A percentile compares a stretch with the other conserved stretches of the same genome.
Conservation (phyloP, 2,329 filamentous ascomycete genomes). For the Plenodomus biglobosus region DNA sequence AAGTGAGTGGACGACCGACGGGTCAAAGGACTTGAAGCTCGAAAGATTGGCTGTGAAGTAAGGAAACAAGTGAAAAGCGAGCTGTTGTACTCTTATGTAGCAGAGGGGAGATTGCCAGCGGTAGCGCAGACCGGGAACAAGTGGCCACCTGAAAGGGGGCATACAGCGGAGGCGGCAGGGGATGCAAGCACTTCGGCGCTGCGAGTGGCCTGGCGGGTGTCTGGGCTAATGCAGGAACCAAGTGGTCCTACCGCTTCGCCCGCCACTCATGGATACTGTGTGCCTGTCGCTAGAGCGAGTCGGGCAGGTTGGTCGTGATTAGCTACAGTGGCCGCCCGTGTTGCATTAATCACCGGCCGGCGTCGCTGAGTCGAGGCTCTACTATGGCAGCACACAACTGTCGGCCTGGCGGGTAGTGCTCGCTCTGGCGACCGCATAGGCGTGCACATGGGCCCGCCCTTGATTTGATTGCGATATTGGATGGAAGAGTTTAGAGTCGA, state of each 20-base stretch:
- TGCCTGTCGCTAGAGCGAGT: slow-evolving; percentile 31
- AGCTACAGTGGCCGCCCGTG: slow-evolving; percentile 35
- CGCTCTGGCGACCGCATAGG: slow-evolving; percentile 13
- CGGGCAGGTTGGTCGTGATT: slow-evolving; percentile 31
- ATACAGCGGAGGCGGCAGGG: slow-evolving; percentile 30
- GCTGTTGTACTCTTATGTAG: slow-evolving; percentile 39
- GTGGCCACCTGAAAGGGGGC: slow-evolving; percentile 38
- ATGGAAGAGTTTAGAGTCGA: background rate
- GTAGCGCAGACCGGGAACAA: slow-evolving; percentile 39
- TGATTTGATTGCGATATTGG: slow-evolving; percentile 11
- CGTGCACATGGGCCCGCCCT: slow-evolving; percentile 8
- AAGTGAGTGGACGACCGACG: slow-evolving; percentile 47
- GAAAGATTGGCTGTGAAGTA: slow-evolving; percentile 43
- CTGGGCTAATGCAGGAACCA: slow-evolving; percentile 42
- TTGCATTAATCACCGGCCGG: slow-evolving; percentile 35
- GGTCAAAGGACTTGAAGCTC: slow-evolving; percentile 44
- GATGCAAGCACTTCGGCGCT: slow-evolving; percentile 22
- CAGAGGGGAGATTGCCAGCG: slow-evolving; percentile 42
- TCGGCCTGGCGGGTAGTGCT: slow-evolving; percentile 29
- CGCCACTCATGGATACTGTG: slow-evolving; percentile 29
- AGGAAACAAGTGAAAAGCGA: slow-evolving; percentile 23
- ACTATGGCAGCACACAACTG: slow-evolving; percentile 12
- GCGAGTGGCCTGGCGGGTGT: slow-evolving; percentile 35
- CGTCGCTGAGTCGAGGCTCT: slow-evolving; percentile 28
- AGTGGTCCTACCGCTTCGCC: slow-evolving; percentile 26